These are phyloP conservation scores for Pseudopyricularia cyperi DNA, from an alignment of 2,329 filamentous ascomycete species.

Conservation along the genomic window DNA sequence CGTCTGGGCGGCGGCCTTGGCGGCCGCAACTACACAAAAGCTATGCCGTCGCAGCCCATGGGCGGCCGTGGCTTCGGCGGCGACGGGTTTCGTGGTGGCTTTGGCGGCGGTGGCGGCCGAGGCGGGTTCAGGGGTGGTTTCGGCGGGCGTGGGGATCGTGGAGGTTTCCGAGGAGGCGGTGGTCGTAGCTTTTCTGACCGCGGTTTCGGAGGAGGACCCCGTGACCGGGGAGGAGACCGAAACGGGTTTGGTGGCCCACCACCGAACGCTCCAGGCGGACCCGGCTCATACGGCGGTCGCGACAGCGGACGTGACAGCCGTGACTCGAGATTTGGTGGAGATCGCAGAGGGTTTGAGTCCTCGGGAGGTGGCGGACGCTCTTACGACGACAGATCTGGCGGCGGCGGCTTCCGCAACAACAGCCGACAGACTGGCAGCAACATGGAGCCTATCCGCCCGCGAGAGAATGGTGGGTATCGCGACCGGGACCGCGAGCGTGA, in stretches of 20 bases:
- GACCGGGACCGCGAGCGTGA: slow-evolving; percentile 35
- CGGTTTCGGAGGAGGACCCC: slow-evolving; percentile 36
- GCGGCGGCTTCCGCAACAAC: slow-evolving; percentile 13
- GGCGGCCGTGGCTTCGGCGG: slow-evolving; percentile 38
- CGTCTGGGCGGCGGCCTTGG: slow-evolving; percentile 86
- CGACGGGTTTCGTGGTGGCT: slow-evolving; percentile 41
- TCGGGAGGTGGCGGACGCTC: slow-evolving; percentile 28
- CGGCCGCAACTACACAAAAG: slow-evolving; percentile 84
- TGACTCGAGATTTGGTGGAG: slow-evolving; percentile 25
- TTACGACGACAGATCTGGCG: slow-evolving; percentile 31
- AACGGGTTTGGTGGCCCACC: slow-evolving; percentile 41
- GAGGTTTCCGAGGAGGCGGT: slow-evolving; percentile 31
- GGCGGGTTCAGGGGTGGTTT: slow-evolving; percentile 27
- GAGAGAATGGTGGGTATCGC: slow-evolving; percentile 28
- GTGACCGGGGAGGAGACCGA: slow-evolving; percentile 27
- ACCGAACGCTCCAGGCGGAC: slow-evolving; percentile 47
- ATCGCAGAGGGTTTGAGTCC: slow-evolving; percentile 27
- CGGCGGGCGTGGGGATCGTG: not conserved
- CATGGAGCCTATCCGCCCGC: slow-evolving; percentile 13
- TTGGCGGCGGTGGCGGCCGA: slow-evolving; percentile 22
- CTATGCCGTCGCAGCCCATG: slow-evolving; percentile 55
- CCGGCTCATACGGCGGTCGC: slow-evolving; percentile 35
- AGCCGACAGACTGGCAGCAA: slow-evolving; percentile 20
- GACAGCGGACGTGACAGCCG: slow-evolving; percentile 28
- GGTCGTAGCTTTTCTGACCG: slow-evolving; percentile 18